Evolutionary conservation across 1,284 basidiomycete species (phyloP), one percentile per base, ranked within the genome.

Genomic region (Volvariella volvacea): DNA sequence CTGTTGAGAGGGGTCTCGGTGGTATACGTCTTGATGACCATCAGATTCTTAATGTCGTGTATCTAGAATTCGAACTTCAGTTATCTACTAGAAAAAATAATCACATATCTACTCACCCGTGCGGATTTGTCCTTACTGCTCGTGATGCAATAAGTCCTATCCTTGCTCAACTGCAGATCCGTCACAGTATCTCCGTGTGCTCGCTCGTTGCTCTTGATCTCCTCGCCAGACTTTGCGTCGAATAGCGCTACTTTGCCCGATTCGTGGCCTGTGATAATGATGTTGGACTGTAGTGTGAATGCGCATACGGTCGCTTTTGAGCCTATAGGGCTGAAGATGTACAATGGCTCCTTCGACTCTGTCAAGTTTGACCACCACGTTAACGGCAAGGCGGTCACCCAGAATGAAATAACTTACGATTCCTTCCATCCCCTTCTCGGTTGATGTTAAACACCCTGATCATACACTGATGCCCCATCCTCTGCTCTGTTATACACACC

Each of bases 1-100:
- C 89, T 93, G 70, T 99, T 99, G 50, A 99, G 70, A 0, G 95
- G 95, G 1, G 94, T 97, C 65, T 98, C 93, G 3, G 94, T 95
- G 12, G 81, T 66, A 66, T 76, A 99, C 3, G 92, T 93, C 70
- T 99, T 99, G 69, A 99, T 84, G 41, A 94, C 86, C 55, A 83
- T 78, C 19, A 99, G 73, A 14, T 83, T 89, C 62, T 88, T 88
- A 32, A 89, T 88, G 61, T 96, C 92, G 59, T 95, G 90, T 66
- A 96, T 73, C 91, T 93, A 54, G 6, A 37, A 25, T 17, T 31
- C 43, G 40, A 46, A 22, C 21, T 28, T 16, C n/a, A 36, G 14
- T 20, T 15, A 36, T 15, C 34, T n/a, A 36, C n/a, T 8, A 6
- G n/a, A 36, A 6, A 36, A 36, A 15, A 38, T 38, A 22, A 34